Evolutionary conservation across 2,329 filamentous ascomycete species (phyloP).

Genomic region (Colletotrichum melonis): DNA sequence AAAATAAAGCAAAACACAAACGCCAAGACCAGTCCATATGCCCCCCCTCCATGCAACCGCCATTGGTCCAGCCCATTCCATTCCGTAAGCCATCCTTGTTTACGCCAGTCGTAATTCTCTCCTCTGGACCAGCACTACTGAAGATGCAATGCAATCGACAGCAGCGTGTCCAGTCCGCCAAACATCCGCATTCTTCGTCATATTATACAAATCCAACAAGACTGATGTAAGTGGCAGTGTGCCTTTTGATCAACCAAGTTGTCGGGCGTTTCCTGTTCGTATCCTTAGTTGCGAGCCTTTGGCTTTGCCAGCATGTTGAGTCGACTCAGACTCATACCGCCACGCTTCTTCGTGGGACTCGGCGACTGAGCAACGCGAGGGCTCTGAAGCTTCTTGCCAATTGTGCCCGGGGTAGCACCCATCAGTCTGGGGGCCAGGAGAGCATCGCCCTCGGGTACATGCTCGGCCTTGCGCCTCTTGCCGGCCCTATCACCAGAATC

Average conservation of each 20-base stretch:
- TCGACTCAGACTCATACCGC: slow-evolving; percentile 66
- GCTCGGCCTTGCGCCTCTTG: slow-evolving; percentile 69
- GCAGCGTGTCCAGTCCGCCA: not conserved
- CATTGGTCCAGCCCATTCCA: slow-evolving; percentile 8
- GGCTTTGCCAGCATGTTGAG: slow-evolving; percentile 71
- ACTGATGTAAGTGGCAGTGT: not conserved
- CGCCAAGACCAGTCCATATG: slow-evolving; percentile 17
- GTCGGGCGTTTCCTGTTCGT: not conserved
- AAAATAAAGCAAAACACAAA: slow-evolving; percentile 7
- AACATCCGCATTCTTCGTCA: slow-evolving; percentile 10
- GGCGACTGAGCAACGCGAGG: slow-evolving; percentile 40
- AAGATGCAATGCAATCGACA: not conserved
- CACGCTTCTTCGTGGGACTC: slow-evolving; percentile 64
- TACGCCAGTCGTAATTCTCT: slow-evolving; percentile 25
- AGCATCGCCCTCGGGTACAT: slow-evolving; percentile 62
- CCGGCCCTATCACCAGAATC: slow-evolving; percentile 64
- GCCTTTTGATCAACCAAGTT: not conserved
- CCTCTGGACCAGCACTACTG: not conserved
- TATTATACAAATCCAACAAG: slow-evolving; percentile 28
- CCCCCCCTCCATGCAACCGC: slow-evolving; percentile 7
- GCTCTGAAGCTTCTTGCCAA: slow-evolving; percentile 49
- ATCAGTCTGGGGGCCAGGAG: slow-evolving; percentile 62
- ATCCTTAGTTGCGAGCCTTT: slow-evolving; percentile 62
- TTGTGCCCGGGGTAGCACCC: slow-evolving; percentile 46
- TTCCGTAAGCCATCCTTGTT: slow-evolving; percentile 13